Percentiles rank a stretch among this genome's conserved stretches.
These are phyloP conservation scores for Hanseniaspora jakobsenii DNA, from an alignment of 805 yeast genomes.

Conservation along the genomic window DNA sequence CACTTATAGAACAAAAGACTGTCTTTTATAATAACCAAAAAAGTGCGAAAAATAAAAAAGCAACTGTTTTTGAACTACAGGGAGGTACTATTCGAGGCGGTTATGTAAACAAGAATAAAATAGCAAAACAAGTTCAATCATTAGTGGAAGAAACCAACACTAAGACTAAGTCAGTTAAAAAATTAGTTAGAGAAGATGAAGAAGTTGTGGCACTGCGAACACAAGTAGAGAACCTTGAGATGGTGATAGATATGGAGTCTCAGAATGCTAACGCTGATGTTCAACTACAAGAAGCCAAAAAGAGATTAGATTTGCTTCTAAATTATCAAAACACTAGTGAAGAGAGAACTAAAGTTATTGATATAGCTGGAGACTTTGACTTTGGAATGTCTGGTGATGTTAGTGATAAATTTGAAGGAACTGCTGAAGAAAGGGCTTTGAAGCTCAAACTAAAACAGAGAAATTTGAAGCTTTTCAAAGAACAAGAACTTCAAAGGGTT, in stretches of 20 bases:
- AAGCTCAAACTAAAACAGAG: constrained; percentile 79
- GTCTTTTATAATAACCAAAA: constrained; percentile 16
- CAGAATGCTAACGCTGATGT: constrained; percentile 29
- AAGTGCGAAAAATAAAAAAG: constrained; percentile 18
- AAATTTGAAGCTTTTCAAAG: constrained; percentile 51
- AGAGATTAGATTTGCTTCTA: constrained; percentile 57
- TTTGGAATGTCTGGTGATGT: constrained; percentile 40
- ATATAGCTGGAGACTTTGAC: constrained; percentile 82
- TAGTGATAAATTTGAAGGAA: constrained; percentile 56
- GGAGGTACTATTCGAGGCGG: constrained; percentile 8
- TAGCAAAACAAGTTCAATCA: constrained; percentile 43
- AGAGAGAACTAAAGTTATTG: constrained; percentile 84
- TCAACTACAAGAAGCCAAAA: constrained; percentile 58
- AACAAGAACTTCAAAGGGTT: constrained; percentile 41
- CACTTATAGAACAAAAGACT: constrained; percentile 18
- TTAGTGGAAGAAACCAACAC: constrained; percentile 27
- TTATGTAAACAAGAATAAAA: constrained; percentile 16
- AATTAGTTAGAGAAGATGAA: constrained; percentile 30
- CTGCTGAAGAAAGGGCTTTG: constrained; percentile 72
- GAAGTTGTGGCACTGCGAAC: constrained; percentile 32
- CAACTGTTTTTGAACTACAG: background rate
- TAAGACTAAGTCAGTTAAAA: constrained; percentile 24
- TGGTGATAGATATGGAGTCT: background rate
- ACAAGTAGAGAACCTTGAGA: constrained; percentile 17
- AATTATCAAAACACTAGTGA: constrained; percentile 77